Evolutionary conservation across 306 rosid species (phyloP).

Genomic region (Herpetospermum pedunculosum): DNA sequence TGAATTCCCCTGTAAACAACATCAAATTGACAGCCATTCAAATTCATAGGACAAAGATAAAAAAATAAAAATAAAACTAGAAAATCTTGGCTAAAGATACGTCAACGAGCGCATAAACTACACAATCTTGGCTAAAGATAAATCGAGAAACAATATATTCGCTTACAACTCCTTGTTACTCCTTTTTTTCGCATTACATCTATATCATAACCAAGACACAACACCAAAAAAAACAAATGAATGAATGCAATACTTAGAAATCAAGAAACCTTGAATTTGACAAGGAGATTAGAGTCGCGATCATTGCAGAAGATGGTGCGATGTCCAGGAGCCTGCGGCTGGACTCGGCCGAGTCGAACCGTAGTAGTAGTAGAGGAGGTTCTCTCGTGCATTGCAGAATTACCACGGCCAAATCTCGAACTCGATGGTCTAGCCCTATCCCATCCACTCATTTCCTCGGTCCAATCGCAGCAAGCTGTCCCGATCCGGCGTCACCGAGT

Average conservation of each 20-base stretch:
- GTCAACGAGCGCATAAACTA: not conserved
- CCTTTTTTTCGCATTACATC: not conserved
- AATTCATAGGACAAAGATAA: not conserved
- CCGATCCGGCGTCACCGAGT: slow-evolving; percentile 13
- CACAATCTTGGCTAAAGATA: not conserved
- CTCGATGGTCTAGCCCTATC: slow-evolving; percentile 37
- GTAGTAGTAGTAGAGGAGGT: slow-evolving; percentile 37
- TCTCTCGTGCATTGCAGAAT: slow-evolving; percentile 25
- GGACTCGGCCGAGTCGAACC: slow-evolving; percentile 81
- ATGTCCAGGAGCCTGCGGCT: slow-evolving; percentile 84
- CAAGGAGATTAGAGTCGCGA: slow-evolving; percentile 58
- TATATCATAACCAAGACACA: not conserved
- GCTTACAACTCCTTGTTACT: not conserved
- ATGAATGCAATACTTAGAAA: not conserved
- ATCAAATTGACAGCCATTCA: slow-evolving; percentile 14
- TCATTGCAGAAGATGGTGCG: slow-evolving; percentile 87
- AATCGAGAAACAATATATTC: not conserved
- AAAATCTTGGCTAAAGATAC: not conserved
- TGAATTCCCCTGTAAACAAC: slow-evolving; percentile 68
- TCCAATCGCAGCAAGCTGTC: not conserved
- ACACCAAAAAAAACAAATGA: not conserved
- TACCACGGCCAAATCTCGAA: slow-evolving; percentile 32
- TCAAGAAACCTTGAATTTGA: slow-evolving; percentile 55
- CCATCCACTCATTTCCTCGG: slow-evolving; percentile 60
- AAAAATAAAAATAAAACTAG: too few species aligned